Conservation (phyloP, 345 rosid genomes). For the Populus simonii region DNA sequence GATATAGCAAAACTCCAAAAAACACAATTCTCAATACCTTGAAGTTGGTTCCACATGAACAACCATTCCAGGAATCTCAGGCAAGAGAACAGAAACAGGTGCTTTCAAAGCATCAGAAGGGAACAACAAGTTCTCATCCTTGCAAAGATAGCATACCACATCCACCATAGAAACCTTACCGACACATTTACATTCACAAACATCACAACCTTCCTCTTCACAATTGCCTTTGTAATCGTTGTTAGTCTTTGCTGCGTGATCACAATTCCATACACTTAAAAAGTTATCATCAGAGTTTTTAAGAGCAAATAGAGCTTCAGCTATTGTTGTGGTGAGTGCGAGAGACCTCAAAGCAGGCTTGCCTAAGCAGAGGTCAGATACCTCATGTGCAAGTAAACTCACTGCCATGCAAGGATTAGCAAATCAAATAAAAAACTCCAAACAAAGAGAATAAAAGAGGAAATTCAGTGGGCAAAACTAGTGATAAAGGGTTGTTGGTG, state of each 20-base stretch:
- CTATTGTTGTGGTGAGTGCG: constrained; percentile 47
- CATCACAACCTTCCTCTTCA: constrained; percentile 2
- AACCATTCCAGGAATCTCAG: constrained; percentile 40
- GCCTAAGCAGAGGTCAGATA: constrained; percentile 93
- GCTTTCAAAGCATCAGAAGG: constrained; percentile 53
- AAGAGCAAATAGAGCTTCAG: constrained; percentile 55
- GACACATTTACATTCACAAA: constrained; percentile 51
- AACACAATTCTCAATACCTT: constrained; percentile 41
- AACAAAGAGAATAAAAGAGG: neutral
- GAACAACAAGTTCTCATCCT: constrained; percentile 45
- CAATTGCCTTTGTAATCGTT: neutral
- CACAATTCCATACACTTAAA: constrained; percentile 78
- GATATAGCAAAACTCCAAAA: neutral
- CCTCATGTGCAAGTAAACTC: constrained; percentile 51
- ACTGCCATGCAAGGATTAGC: constrained; percentile 61
- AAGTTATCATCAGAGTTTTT: constrained; percentile 54
- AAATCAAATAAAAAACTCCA: neutral
- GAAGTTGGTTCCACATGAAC: constrained; percentile 64
- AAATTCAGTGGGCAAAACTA: neutral
- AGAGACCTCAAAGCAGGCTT: constrained; percentile 81
- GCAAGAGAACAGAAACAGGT: constrained; percentile 66
- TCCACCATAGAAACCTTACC: constrained; percentile 91
- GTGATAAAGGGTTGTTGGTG: neutral
- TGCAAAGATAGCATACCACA: constrained; percentile 71
- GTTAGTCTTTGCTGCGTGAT: constrained; percentile 26